Base-by-base conservation (phyloP, 768 basidiomycete species). In the Mycena kentingensis region DNA sequence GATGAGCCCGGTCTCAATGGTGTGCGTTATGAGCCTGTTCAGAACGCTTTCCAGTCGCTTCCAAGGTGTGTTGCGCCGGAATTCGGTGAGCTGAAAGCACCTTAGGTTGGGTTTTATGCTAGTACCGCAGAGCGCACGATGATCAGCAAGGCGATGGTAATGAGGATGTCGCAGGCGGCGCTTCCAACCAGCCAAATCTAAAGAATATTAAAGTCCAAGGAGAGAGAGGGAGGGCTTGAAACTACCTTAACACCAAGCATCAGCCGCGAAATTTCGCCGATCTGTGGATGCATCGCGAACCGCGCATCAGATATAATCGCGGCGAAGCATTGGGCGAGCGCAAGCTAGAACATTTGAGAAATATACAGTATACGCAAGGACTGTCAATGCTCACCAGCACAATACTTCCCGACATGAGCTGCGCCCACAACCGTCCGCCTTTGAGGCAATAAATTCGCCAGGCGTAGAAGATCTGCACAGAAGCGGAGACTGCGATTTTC, bases 181-280 rank as follows among this genome's bases (percentile, higher is more conserved):
- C 36, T 36, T 2, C 50, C 47, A 42, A 55, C 50, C 35, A 62
- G 22, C 61, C 63, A 54, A 31, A 63, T 44, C 54, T 55, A 19
- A 2, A 8, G 3, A 5, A 8, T 1, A 15, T 21, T 15, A 10
- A 18, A 22, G 18, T 21, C 21, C 2, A 21, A 5, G 8, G 26
- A 18, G 15, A 19, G 19, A 24, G 2, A 22, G 1, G 4, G 16
- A 35, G 26, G 12, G 22, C 16, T 1, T 8, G 16, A 3, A n/a
- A 24, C 2, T 1, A 55, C 54, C 49, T 55, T 55, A 21, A 55
- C 54, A 5, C 49, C 54, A 13, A 42, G 18, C 10, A 42, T 32
- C n/a, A 55, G 31, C 1, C 19, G 26, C 7, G 3, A 6, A 5
- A 55, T 10, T 10, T 50, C 22, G 8, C 26, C 35, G 7, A 51